A percentile compares a stretch with the other conserved stretches of the same genome.
These are phyloP conservation scores for Rhizopogon vesiculosus DNA, from an alignment of 768 basidiomycete genomes.

Conservation along the genomic window DNA sequence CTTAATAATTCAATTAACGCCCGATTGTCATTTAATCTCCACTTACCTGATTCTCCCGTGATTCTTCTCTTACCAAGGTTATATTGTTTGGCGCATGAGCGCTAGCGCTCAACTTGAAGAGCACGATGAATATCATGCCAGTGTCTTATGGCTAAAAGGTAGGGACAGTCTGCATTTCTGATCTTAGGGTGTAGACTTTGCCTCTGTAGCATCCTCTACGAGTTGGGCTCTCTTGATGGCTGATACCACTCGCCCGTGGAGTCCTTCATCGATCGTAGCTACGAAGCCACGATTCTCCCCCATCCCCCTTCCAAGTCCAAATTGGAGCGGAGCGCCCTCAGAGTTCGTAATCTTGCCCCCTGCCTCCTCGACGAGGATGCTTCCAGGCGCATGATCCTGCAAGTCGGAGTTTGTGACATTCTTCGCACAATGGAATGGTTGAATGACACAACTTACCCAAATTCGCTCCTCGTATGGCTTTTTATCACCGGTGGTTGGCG, in stretches of 20 bases:
- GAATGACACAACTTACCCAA: conserved; percentile 55
- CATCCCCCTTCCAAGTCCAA: conserved; percentile 81
- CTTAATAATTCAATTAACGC: no score
- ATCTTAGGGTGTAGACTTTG: conserved; percentile 1
- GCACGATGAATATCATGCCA: not conserved
- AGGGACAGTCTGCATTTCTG: not conserved
- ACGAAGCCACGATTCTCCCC: conserved; percentile 87
- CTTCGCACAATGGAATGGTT: not conserved
- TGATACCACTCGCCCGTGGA: conserved; percentile 64
- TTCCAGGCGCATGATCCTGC: conserved; percentile 89
- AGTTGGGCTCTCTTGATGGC: conserved; percentile 63
- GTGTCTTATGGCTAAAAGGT: not conserved
- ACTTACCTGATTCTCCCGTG: no score
- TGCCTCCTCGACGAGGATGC: conserved; percentile 80
- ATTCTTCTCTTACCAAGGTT: no score
- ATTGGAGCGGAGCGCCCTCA: conserved; percentile 72
- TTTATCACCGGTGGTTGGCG: conserved; percentile 32
- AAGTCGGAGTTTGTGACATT: not conserved
- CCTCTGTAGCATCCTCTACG: conserved; percentile 19
- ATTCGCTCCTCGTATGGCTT: conserved; percentile 89
- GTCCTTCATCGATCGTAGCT: conserved; percentile 62
- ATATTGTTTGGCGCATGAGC: no score
- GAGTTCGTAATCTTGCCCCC: conserved; percentile 89
- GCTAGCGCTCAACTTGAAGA: no score
- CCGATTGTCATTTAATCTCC: no score